A percentile compares a stretch with the other conserved stretches of the same genome.
Evolutionary conservation across 2,329 filamentous ascomycete species (phyloP).

Genomic region (Cyanodermella asteris): DNA sequence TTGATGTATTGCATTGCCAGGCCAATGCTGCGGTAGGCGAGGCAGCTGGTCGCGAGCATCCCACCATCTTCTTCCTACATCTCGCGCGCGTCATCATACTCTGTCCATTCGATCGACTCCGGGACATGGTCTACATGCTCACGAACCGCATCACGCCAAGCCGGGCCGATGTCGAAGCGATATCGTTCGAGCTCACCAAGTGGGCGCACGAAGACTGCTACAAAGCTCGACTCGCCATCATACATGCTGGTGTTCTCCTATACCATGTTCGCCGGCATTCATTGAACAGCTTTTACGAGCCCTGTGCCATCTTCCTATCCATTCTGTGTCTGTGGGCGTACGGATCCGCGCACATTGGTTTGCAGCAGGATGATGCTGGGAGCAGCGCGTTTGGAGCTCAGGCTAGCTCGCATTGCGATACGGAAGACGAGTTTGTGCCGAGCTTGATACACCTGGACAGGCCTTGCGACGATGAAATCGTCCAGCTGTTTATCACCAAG

Average conservation of each 20-base stretch:
- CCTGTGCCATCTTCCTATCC: no score
- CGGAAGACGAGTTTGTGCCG: no score
- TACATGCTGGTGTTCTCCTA: conserved; percentile 33
- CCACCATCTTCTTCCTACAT: conserved; percentile 34
- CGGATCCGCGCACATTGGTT: no score
- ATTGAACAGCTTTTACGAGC: no score
- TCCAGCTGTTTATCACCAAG: no score
- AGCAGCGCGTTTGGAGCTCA: no score
- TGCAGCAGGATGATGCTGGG: no score
- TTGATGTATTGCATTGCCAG: conserved; percentile 37
- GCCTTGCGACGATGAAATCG: no score
- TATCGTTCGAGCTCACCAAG: conserved; percentile 22
- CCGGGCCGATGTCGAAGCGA: conserved; percentile 11
- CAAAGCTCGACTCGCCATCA: conserved; percentile 33
- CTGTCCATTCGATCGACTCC: conserved; percentile 25
- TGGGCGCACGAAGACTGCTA: conserved; percentile 31
- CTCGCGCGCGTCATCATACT: conserved; percentile 30
- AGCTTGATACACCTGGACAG: no score
- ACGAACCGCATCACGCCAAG: conserved; percentile 11
- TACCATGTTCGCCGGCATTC: no score
- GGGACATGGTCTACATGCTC: conserved; percentile 22
- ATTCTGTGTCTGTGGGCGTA: no score
- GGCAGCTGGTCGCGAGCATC: conserved; percentile 29
- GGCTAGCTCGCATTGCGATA: no score
- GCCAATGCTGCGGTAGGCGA: conserved; percentile 30